phyloP scores from a whole-genome alignment of 371 early-diverging fungal species.

The Mucor velutinosus region DNA sequence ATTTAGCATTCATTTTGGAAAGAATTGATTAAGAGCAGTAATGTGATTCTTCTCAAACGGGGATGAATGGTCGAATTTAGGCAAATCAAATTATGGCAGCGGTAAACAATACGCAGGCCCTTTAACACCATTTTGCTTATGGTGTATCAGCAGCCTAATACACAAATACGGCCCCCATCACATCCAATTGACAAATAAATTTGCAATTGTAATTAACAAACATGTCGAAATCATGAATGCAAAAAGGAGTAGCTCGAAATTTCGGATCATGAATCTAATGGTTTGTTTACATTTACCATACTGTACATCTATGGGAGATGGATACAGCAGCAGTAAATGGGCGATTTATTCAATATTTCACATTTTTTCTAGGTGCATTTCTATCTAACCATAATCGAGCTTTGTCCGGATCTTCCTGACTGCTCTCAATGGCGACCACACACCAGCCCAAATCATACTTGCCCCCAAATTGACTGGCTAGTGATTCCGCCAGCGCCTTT shows the following conservation, averaged over 20 bases:
- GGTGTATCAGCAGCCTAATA: too few species aligned
- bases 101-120: not conserved
- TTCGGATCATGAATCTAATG: not conserved
- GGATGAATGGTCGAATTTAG: not conserved
- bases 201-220: conserved; percentile 1
- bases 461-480: conserved; percentile 36
- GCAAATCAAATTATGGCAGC: not conserved
- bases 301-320: too few species aligned
- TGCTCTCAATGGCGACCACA: conserved; percentile 64
- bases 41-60: not conserved
- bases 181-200: not conserved
- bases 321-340: not conserved
- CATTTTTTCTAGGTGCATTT: conserved; percentile 53
- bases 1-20: not conserved
- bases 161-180: too few species aligned
- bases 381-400: conserved; percentile 63
- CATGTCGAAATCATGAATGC: not conserved
- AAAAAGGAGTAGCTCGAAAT: not conserved
- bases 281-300: not conserved
- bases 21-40: not conserved
- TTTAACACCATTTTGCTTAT: not conserved
- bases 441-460: conserved; percentile 69
- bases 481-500: conserved; percentile 53
- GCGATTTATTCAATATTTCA: not conserved
- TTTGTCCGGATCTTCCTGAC: conserved; percentile 55